phyloP scores from a whole-genome alignment of 2,329 filamentous ascomycete genomes.

The Chaetomium strumarium region DNA sequence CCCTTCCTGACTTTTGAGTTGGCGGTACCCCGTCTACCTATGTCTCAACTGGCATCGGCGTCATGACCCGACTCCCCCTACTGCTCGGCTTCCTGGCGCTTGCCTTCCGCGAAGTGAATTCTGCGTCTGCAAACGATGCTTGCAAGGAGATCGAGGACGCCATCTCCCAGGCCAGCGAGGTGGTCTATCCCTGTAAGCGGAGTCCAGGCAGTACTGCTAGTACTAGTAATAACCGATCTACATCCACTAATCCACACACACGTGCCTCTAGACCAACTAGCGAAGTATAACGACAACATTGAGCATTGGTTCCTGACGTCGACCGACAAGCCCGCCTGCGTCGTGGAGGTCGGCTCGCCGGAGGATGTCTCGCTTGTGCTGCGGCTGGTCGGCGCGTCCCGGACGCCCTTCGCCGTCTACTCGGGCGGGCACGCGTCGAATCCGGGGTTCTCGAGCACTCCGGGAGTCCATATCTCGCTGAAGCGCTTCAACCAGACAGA shows the following conservation, averaged over 20 bases:
- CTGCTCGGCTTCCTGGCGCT: background rate
- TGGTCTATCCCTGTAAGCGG: constrained; percentile 15
- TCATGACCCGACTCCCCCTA: background rate
- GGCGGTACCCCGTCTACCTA: too few relatives aligned
- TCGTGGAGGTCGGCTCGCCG: constrained; percentile 23
- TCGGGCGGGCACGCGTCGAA: constrained; percentile 27
- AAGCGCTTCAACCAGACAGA: constrained; percentile 20
- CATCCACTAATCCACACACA: too few relatives aligned
- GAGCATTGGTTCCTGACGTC: constrained; percentile 29
- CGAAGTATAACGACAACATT: constrained; percentile 10
- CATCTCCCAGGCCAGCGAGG: constrained; percentile 8
- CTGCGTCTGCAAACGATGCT: background rate
- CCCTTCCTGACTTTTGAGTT: too few relatives aligned
- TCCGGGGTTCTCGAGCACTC: constrained; percentile 26
- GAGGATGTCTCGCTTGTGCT: constrained; percentile 25
- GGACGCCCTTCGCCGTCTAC: constrained; percentile 25
- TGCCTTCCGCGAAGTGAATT: background rate
- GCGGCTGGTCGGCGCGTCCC: constrained; percentile 21
- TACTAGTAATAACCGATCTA: too few relatives aligned
- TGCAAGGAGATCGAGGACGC: constrained; percentile 6
- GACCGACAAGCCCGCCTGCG: constrained; percentile 24
- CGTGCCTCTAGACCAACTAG: background rate
- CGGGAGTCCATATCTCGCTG: constrained; percentile 24
- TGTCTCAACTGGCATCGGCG: too few relatives aligned
- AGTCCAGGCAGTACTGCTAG: too few relatives aligned